Evolutionary conservation across 345 rosid species (phyloP).

Genomic region (Boechera stricta): DNA sequence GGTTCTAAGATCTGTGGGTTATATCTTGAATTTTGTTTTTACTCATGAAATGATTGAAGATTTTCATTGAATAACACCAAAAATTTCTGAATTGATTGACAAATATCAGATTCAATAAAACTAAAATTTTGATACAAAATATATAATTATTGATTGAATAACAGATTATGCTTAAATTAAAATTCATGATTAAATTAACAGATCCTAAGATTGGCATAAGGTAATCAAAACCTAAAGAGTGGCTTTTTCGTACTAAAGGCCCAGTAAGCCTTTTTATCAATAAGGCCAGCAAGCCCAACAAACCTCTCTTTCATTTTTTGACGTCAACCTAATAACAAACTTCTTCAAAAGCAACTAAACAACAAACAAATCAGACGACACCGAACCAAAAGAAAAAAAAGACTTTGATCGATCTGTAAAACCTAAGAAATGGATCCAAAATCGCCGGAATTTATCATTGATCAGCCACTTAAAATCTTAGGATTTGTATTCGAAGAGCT

Average conservation of each 20-base stretch:
- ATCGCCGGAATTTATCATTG: slow-evolving; percentile 41
- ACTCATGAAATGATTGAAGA: neutral
- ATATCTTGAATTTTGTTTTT: too few species aligned
- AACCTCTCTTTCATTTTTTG: neutral
- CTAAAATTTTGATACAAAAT: too few species aligned
- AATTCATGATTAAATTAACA: too few species aligned
- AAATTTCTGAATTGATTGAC: too few species aligned
- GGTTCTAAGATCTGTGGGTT: too few species aligned
- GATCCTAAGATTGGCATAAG: too few species aligned
- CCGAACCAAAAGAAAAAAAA: neutral
- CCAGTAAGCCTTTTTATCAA: neutral
- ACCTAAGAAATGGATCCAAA: slow-evolving; percentile 45
- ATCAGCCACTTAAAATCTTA: slow-evolving; percentile 50
- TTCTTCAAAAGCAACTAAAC: neutral
- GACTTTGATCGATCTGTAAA: slow-evolving; percentile 9
- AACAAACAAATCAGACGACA: neutral
- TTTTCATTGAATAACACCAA: neutral
- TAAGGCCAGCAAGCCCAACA: slow-evolving; percentile 11
- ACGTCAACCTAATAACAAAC: neutral
- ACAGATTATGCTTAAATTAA: too few species aligned
- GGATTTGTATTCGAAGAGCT: slow-evolving; percentile 67
- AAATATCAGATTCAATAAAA: neutral
- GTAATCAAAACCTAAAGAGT: too few species aligned
- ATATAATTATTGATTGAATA: too few species aligned
- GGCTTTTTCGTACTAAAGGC: neutral